These are phyloP conservation scores for Pelagomonas calceolata DNA, from an alignment of 108 stramenopile genomes.

Conservation along the genomic window DNA sequence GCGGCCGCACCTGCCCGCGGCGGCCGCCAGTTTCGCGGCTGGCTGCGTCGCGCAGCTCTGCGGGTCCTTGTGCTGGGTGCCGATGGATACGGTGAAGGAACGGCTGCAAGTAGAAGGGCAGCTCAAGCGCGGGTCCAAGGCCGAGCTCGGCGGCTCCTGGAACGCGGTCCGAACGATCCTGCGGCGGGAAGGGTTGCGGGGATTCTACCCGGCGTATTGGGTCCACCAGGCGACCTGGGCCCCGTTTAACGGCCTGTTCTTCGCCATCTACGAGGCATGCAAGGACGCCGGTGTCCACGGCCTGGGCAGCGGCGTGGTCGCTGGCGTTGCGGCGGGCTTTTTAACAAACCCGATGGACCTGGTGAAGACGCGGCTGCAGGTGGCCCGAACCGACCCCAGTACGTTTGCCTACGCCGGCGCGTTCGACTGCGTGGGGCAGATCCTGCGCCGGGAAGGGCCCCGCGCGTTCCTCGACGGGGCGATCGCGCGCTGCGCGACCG, in stretches of 20 bases:
- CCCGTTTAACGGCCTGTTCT: slow-evolving; percentile 1
- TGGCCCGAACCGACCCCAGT: slow-evolving; percentile 16
- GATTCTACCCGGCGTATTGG: slow-evolving; percentile 1
- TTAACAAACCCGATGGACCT: background rate
- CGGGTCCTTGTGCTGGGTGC: background rate
- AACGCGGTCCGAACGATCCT: background rate
- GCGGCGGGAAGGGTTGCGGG: background rate
- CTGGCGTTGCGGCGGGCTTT: background rate
- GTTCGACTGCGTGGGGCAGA: slow-evolving; percentile 29
- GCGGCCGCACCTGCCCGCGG: background rate
- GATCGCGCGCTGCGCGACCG: background rate
- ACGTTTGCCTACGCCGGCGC: slow-evolving; percentile 30
- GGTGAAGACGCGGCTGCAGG: slow-evolving; percentile 7
- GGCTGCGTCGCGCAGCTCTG: slow-evolving; percentile 1
- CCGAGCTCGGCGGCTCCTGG: background rate
- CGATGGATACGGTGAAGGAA: slow-evolving; percentile 2
- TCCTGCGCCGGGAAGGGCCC: slow-evolving; percentile 28
- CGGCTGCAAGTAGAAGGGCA: background rate
- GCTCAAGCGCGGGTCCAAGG: background rate
- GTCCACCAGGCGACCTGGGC: slow-evolving; percentile 1
- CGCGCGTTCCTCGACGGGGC: slow-evolving; percentile 22
- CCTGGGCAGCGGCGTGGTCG: slow-evolving; percentile 10
- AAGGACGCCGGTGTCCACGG: slow-evolving; percentile 8
- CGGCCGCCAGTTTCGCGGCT: background rate
- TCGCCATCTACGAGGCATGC: background rate